Evolutionary conservation across 768 basidiomycete genomes (phyloP).

Genomic region (Boletus tomentosulus): DNA sequence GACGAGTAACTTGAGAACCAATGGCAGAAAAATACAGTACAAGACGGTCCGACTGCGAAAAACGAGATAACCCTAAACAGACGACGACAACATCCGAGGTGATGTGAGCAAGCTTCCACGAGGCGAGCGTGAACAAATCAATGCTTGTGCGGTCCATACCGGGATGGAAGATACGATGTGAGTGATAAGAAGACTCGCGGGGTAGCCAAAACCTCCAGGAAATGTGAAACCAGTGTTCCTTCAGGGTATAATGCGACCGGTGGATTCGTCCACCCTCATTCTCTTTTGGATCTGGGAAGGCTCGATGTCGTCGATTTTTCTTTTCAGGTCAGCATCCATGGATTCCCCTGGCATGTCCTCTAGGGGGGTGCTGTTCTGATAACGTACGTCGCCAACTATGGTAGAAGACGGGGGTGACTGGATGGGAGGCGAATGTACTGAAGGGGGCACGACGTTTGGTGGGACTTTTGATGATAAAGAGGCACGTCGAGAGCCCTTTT

Average conservation of each 20-base stretch:
- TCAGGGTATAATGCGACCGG: constrained; percentile 54
- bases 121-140: constrained; percentile 23
- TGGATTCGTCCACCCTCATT: constrained; percentile 61
- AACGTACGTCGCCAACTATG: constrained; percentile 32
- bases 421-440: constrained; percentile 48
- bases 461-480: constrained; percentile 46
- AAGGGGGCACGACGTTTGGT: constrained; percentile 25
- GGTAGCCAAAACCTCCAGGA: constrained; percentile 21
- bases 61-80: constrained; percentile 32
- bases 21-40: constrained; percentile 31
- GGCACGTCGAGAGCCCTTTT: constrained; percentile 45
- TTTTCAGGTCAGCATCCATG: constrained; percentile 56
- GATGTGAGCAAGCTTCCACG: constrained; percentile 27
- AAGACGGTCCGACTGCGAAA: constrained; percentile 32
- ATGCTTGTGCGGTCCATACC: constrained; percentile 28
- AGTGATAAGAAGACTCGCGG: constrained; percentile 19
- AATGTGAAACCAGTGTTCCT: constrained; percentile 24
- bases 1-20: constrained; percentile 13
- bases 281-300: constrained; percentile 57
- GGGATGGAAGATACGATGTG: constrained; percentile 23
- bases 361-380: constrained; percentile 32
- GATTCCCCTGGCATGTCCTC: constrained; percentile 41
- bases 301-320: constrained; percentile 53
- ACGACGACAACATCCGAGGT: constrained; percentile 29
- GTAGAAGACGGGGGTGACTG: constrained; percentile 48